phyloP scores from a whole-genome alignment of 2,329 filamentous ascomycete species.

The Penicillium sp. region DNA sequence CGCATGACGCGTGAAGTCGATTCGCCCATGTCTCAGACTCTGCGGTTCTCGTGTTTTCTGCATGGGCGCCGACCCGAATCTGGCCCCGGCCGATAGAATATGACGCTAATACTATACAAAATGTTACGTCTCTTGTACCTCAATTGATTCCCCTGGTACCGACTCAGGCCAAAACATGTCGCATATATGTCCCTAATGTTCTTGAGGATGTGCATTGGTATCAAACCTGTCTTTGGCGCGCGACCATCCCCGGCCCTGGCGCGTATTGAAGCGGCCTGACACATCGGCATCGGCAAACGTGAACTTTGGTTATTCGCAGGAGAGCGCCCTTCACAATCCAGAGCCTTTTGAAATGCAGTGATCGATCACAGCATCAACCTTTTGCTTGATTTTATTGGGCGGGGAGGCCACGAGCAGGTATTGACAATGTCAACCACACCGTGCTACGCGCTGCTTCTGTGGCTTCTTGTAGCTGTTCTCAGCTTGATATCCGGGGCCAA shows the following conservation, averaged over 20 bases:
- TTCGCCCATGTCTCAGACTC: neutral
- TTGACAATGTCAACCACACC: neutral
- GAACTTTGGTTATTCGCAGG: neutral
- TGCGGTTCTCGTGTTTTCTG: neutral
- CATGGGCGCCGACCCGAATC: neutral
- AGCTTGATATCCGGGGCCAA: neutral
- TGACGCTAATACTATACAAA: slow-evolving; percentile 1
- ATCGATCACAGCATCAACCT: neutral
- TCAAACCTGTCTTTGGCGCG: neutral
- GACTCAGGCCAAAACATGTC: no score
- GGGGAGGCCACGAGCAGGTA: neutral
- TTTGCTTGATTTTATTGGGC: neutral
- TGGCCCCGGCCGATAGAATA: neutral
- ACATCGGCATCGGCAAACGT: neutral
- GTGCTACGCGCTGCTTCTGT: neutral
- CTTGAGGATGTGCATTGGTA: neutral
- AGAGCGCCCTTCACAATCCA: neutral
- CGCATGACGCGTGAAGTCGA: neutral
- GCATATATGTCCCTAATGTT: slow-evolving; percentile 1
- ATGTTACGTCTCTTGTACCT: slow-evolving; percentile 1
- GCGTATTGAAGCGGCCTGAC: neutral
- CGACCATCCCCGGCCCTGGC: neutral
- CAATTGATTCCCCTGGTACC: neutral
- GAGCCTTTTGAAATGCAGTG: neutral
- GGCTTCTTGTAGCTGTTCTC: neutral